Percentiles rank a stretch among this genome's conserved stretches.
These are phyloP conservation scores for Dendrocalamus latiflorus DNA, from an alignment of 202 grass and related monocot genomes.

Conservation along the genomic window DNA sequence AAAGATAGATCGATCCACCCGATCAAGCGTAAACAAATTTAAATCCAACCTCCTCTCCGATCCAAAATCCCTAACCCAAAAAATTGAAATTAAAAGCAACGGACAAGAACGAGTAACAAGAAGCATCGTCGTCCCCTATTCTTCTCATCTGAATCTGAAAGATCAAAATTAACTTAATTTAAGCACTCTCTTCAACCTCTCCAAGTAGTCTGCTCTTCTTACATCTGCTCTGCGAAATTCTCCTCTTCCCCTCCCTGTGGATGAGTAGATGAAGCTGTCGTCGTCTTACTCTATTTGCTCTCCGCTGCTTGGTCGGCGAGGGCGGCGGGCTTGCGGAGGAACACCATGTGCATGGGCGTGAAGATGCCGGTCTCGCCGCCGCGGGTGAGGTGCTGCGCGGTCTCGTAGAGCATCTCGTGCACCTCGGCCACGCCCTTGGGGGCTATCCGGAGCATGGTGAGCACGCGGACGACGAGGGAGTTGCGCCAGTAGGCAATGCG, in stretches of 20 bases:
- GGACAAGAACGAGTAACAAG: constrained; percentile 27
- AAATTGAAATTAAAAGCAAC: constrained; percentile 30
- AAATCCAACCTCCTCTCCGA: constrained; percentile 6
- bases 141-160: constrained; percentile 9
- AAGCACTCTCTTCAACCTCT: constrained; percentile 6
- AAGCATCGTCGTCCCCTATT: constrained; percentile 28
- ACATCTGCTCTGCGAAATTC: constrained; percentile 31
- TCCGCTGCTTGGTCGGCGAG: background rate
- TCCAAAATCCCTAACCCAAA: constrained; percentile 28
- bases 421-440: constrained; percentile 85
- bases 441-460: constrained; percentile 73
- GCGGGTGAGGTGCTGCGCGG: constrained; percentile 58
- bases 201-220: constrained; percentile 21
- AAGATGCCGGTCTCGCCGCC: constrained; percentile 77
- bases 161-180: constrained; percentile 20
- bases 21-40: constrained; percentile 40
- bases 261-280: constrained; percentile 13
- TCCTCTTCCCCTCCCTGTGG: background rate
- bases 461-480: constrained; percentile 78
- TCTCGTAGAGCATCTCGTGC: constrained; percentile 90
- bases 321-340: constrained; percentile 62
- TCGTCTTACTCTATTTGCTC: constrained; percentile 40
- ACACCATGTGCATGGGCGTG: constrained; percentile 82
- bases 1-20: constrained; percentile 40
- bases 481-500: constrained; percentile 95